Base-by-base conservation (phyloP, 495 filamentous ascomycete species). In the Acidomyces sp. region DNA sequence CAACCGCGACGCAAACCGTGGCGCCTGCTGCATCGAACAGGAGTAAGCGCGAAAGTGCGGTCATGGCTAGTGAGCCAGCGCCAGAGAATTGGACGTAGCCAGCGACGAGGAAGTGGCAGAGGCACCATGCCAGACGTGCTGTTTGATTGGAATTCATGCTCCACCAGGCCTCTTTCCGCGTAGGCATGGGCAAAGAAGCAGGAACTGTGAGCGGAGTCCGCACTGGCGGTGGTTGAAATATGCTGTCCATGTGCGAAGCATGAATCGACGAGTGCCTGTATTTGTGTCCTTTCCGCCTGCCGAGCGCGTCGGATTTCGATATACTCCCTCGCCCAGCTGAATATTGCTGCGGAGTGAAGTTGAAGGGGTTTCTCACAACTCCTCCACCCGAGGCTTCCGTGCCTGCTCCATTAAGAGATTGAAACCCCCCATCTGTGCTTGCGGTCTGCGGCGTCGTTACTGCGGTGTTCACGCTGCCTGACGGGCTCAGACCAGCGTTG, bases 21-120 rank as follows among this genome's bases (percentile, higher is more conserved):
- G 90, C 90, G 11, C 85, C 85, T 2, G 93, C 69, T 7, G 88
- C 87, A 60, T 97, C 90, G 56, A 93, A 97, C 55, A 94, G 74
- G 38, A 96, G 81, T 37, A 97, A 66, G 51, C 93, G 88, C 9
- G 85, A 92, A 11, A 97, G 66, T 0, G 90, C 87, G 4, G 85
- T 95, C 63, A 94, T 77, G 18, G 92, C 85, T 10, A 94, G 70
- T n/a, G 82, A 90, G 25, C 84, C 85, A 37, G 81, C 74, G 11
- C 82, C 82, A 29, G 71, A 78, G 71, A 85, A 85, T 39, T 94
- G 75, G 19, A 88, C 82, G 59, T 81, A 83, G 12, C 71, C 75
- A 25, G 90, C 84, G 7, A 93, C 70, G 23, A 76, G 61, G 48
- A 82, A 75, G 55, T 97, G 90, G 58, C 85, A 87, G 21, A 82